phyloP scores from a whole-genome alignment of 768 basidiomycete genomes.

The Leccinum rimulosum region DNA sequence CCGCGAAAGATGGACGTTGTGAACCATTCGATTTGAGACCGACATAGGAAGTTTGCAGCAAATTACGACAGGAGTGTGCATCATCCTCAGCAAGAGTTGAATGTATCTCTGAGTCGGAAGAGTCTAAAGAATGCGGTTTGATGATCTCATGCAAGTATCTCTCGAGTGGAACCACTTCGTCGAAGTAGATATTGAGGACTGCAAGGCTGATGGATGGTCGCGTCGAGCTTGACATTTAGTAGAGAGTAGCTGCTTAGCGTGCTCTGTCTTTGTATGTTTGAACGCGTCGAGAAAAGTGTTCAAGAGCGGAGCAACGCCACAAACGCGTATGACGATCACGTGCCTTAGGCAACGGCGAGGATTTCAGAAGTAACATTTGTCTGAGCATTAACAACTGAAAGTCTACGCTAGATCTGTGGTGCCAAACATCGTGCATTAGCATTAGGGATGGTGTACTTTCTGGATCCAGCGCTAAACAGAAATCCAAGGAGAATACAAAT shows the following conservation, averaged over 20 bases:
- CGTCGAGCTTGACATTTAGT: conserved; percentile 1
- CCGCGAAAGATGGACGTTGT: conserved; percentile 26
- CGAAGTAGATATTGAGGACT: conserved; percentile 45
- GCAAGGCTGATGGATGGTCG: conserved; percentile 22
- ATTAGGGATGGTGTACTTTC: not conserved
- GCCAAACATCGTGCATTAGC: not conserved
- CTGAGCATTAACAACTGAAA: not conserved
- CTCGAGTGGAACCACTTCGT: conserved; percentile 37
- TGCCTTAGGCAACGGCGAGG: not conserved
- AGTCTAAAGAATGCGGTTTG: conserved; percentile 11
- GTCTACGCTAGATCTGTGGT: not conserved
- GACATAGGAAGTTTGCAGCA: conserved; percentile 50
- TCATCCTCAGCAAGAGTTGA: conserved; percentile 20
- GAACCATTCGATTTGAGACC: conserved; percentile 32
- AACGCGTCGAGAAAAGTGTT: not conserved
- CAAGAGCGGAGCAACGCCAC: not conserved
- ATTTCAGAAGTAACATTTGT: not conserved
- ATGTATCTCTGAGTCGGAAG: conserved; percentile 6
- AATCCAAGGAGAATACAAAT: not conserved
- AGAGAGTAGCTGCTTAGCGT: not conserved
- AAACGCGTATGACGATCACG: not conserved
- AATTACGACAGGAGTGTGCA: conserved; percentile 26
- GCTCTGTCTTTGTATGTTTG: not conserved
- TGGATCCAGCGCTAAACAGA: not conserved
- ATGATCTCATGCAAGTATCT: conserved; percentile 41